phyloP scores from a whole-genome alignment of 495 filamentous ascomycete species.

The Aspergillus bertholletiae region DNA sequence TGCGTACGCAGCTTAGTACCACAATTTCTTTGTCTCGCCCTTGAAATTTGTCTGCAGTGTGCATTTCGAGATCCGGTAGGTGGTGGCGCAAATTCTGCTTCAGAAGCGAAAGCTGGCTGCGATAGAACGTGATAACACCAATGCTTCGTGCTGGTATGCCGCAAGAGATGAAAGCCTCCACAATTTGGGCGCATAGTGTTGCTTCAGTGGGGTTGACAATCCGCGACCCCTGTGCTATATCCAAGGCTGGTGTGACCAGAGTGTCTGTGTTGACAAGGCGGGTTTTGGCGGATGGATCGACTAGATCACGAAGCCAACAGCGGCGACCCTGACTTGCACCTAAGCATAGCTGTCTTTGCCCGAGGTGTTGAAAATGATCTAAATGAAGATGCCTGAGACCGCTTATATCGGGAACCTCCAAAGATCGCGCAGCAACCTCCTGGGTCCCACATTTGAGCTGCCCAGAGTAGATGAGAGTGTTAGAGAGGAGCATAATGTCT shows the following conservation, averaged over 20 bases:
- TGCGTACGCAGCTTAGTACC: slow-evolving; percentile 79
- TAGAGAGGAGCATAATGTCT: slow-evolving; percentile 91
- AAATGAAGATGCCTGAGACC: slow-evolving; percentile 55
- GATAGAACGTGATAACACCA: slow-evolving; percentile 98
- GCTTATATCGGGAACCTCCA: slow-evolving; percentile 55
- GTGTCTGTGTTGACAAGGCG: slow-evolving; percentile 86
- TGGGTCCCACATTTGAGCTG: slow-evolving; percentile 83
- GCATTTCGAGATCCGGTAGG: slow-evolving; percentile 72
- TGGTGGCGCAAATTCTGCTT: slow-evolving; percentile 50
- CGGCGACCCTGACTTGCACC: slow-evolving; percentile 52
- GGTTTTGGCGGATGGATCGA: slow-evolving; percentile 67
- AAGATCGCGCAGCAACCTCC: slow-evolving; percentile 62
- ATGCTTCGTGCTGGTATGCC: slow-evolving; percentile 76
- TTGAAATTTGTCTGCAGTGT: slow-evolving; percentile 95
- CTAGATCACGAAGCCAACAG: slow-evolving; percentile 83
- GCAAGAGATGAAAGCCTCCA: slow-evolving; percentile 67
- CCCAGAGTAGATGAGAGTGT: slow-evolving; percentile 88
- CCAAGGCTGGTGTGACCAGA: slow-evolving; percentile 58
- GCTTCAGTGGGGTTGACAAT: slow-evolving; percentile 84
- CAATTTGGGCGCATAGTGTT: slow-evolving; percentile 69
- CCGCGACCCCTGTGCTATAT: slow-evolving; percentile 72
- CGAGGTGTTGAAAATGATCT: slow-evolving; percentile 27
- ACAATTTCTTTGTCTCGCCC: slow-evolving; percentile 92
- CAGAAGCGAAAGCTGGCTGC: slow-evolving; percentile 74
- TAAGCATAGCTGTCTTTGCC: slow-evolving; percentile 46